Evolutionary conservation across 306 rosid genomes (phyloP).

Genomic region (Herpetospermum pedunculosum): DNA sequence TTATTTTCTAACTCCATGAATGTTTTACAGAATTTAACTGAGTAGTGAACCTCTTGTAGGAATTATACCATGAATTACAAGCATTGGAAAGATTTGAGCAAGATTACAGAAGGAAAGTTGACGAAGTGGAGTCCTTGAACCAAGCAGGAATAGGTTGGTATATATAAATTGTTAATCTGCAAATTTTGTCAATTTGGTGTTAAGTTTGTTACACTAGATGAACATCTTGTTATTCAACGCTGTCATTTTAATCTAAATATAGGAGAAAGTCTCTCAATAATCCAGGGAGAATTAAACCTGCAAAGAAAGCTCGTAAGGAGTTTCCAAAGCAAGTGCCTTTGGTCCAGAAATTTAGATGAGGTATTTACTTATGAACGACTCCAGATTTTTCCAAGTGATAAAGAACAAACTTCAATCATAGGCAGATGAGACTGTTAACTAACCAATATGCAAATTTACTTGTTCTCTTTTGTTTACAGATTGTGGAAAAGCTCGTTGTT

Average conservation of each 20-base stretch:
- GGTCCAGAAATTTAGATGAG: slow-evolving; percentile 81
- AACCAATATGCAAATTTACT: not conserved
- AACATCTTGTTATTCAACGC: not conserved
- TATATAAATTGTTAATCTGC: not conserved
- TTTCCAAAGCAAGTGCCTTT: slow-evolving; percentile 85
- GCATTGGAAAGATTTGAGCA: slow-evolving; percentile 75
- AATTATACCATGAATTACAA: slow-evolving; percentile 67
- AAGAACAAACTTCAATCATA: not conserved
- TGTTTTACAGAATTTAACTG: not conserved
- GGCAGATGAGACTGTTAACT: not conserved
- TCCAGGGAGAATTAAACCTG: slow-evolving; percentile 69
- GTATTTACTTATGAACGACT: slow-evolving; percentile 27
- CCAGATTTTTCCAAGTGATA: not conserved
- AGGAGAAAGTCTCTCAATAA: slow-evolving; percentile 69
- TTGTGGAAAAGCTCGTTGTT: slow-evolving; percentile 76
- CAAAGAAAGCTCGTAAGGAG: slow-evolving; percentile 73
- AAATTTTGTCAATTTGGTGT: not conserved
- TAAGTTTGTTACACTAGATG: not conserved
- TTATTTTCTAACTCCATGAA: not conserved
- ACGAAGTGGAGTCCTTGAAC: slow-evolving; percentile 61
- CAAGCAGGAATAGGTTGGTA: slow-evolving; percentile 68
- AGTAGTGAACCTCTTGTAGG: slow-evolving; percentile 24
- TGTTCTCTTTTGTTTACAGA: slow-evolving; percentile 38
- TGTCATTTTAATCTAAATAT: slow-evolving; percentile 19
- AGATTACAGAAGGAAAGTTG: slow-evolving; percentile 59